Base-by-base conservation (phyloP, 2,329 filamentous ascomycete species). In the Fusarium burgessii region DNA sequence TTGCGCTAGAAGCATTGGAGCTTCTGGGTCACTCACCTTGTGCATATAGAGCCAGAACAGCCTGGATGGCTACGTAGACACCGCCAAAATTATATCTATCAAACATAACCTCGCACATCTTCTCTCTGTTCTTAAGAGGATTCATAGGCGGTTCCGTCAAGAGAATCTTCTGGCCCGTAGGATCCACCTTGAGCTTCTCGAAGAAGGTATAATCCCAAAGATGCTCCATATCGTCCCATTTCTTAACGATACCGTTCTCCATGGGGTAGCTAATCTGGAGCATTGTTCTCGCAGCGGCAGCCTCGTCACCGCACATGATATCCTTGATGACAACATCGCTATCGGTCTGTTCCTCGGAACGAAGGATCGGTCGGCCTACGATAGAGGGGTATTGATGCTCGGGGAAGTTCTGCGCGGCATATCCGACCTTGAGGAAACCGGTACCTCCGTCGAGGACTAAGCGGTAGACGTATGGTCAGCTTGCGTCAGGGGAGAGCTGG, bases 171-270 rank as follows among this genome's bases (percentile, higher is more conserved):
- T 95, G 94, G 74, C 94, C 95, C 25, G 89, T 90, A 5, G 96
- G 90, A 81, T 98, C 93, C 75, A 99, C 87, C 82, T 94, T 90
- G 89, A 99, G 93, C 89, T 98, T 98, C 82, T 99, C 95, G 83
- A 89, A 92, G 82, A 99, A 99, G 27, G 96, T 99, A 82, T 97
- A 98, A 84, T 99, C 95, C 96, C 96, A 99, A 60, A 99, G 91
- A 80, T 98, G 95, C 86, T 97, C 93, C 96, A 99, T 99, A 82
- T 99, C 96, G 77, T 99, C 96, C 96, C 96, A 99, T 80, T 94
- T 95, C 89, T 98, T 98, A 75, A 99, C 94, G 78, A 99, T 98
- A 78, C 96, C 96, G 82, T 99, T 99, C 83, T 99, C 96, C 96
- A 99, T 99, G 76, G 96, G 96, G 82, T 99, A 99, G 82, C 92